Percentiles rank a stretch among this genome's conserved stretches.
Evolutionary conservation across 768 basidiomycete genomes (phyloP).

Genomic region (Boletus tomentosulus): DNA sequence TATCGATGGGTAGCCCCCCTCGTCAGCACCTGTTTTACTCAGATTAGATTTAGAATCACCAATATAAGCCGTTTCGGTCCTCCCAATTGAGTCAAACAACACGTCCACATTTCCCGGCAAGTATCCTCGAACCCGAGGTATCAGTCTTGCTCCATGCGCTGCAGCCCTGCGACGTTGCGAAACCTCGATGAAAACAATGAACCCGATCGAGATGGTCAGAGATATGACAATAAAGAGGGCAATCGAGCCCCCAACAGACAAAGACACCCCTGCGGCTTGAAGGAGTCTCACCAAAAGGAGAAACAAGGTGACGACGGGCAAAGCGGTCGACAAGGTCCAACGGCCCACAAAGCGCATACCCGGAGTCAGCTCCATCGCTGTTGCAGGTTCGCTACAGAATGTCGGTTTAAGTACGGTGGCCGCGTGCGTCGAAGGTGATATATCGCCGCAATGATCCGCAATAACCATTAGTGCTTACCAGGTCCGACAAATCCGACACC

Average conservation of each 20-base stretch:
- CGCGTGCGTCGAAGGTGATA: neutral
- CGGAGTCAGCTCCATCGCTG: conserved; percentile 18
- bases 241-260: conserved; percentile 3
- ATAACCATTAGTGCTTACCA: too few relatives aligned
- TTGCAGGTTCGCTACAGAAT: neutral
- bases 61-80: conserved; percentile 31
- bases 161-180: conserved; percentile 18
- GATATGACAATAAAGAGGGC: conserved; percentile 3
- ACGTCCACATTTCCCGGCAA: conserved; percentile 35
- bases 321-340: conserved; percentile 6
- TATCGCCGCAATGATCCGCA: neutral
- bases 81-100: conserved; percentile 17
- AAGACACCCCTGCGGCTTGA: conserved; percentile 5
- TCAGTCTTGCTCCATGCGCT: conserved; percentile 21
- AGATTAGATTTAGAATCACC: conserved; percentile 20
- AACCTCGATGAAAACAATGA: conserved; percentile 1
- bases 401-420: neutral
- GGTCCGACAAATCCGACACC: neutral
- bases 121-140: conserved; percentile 32
- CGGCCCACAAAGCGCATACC: conserved; percentile 22
- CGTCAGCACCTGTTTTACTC: neutral
- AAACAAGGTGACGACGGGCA: conserved; percentile 12
- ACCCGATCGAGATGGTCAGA: neutral
- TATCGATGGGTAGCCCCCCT: neutral
- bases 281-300: conserved; percentile 12